Evolutionary conservation across 2,329 filamentous ascomycete genomes (phyloP), one percentile per base, ranked within the genome.

Genomic region (Colletotrichum tabaci): DNA sequence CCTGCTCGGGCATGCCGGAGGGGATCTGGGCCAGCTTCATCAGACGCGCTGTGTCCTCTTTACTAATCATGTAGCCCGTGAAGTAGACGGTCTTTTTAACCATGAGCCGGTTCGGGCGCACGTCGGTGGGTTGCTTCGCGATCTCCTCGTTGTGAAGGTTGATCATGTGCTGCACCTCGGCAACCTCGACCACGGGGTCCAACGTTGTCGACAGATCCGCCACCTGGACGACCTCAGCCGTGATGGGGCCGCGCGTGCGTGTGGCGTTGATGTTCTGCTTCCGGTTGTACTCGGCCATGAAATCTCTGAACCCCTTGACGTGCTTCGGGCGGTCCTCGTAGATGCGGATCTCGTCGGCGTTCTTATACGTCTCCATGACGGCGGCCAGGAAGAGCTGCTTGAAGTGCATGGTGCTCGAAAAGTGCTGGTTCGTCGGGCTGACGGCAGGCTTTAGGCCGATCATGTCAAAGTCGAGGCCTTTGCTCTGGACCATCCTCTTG

Each of bases 41-140:
- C 47, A 98, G 86, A 66, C 89, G 90, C 77, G 93, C 89, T 2
- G 92, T 92, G 80, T 96, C 94, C 35, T 89, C 85, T 58, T 90
- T 86, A 50, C 87, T 87, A 74, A 99, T 92, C 82, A 97, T 90
- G 82, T 99, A 98, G 61, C 94, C 94, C 1, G 96, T 98, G 82
- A 96, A 98, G 82, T 95, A 94, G 61, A 98, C 92, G 1, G 91
- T 94, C 79, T 95, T 95, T 81, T 94, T 94, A 79, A 99, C 94
- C 75, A 89, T 87, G 72, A 96, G 86, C 56, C 82, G 84, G 50
- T 82, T 80, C 58, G 80, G 80, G 35, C 81, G 81, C 18, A 76
- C 71, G 52, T 84, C 69, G 79, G 81, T 60, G 74, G 81, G 74
- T 58, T 80, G 76, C 15, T 66, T 67, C 52, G 77, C 78, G 50